phyloP scores from a whole-genome alignment of 371 early-diverging fungal species.

The Ordospora pajunii region DNA sequence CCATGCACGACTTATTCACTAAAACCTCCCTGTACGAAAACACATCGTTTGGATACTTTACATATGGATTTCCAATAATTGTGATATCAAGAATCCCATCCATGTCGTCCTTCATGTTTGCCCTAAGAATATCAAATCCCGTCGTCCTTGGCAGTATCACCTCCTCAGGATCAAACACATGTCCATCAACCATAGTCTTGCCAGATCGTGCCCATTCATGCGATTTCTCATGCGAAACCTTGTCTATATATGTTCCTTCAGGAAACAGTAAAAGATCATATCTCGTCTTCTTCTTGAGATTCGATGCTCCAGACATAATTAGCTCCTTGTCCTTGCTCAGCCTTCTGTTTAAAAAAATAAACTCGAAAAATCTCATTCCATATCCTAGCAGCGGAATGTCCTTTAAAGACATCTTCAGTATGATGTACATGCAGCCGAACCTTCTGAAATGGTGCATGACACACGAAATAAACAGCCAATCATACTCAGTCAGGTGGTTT shows the following conservation, averaged over 20 bases:
- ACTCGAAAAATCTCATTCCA: conserved; percentile 52
- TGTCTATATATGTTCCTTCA: conserved; percentile 60
- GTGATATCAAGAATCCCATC: conserved; percentile 56
- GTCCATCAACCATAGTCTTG: conserved; percentile 9
- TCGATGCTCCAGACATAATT: conserved; percentile 28
- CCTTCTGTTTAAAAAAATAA: conserved; percentile 54
- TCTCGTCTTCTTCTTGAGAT: conserved; percentile 10
- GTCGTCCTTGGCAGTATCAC: conserved; percentile 53
- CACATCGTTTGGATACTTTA: conserved; percentile 35
- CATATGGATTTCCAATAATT: conserved; percentile 49
- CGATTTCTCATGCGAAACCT: conserved; percentile 35
- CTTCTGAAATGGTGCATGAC: conserved; percentile 25
- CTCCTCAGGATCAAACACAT: conserved; percentile 28
- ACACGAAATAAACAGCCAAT: conserved; percentile 50
- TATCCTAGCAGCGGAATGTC: conserved; percentile 51
- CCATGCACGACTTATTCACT: conserved; percentile 7
- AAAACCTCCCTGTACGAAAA: conserved; percentile 32
- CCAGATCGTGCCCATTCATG: conserved; percentile 30
- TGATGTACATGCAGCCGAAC: conserved; percentile 34
- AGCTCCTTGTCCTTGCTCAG: conserved; percentile 39
- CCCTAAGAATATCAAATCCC: conserved; percentile 51
- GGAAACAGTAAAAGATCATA: conserved; percentile 55
- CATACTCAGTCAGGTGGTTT: conserved; percentile 56
- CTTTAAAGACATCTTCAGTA: conserved; percentile 45
- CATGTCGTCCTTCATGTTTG: conserved; percentile 16